These are phyloP conservation scores for Phytophthora citricola DNA, from an alignment of 352 stramenopile genomes.

Conservation along the genomic window DNA sequence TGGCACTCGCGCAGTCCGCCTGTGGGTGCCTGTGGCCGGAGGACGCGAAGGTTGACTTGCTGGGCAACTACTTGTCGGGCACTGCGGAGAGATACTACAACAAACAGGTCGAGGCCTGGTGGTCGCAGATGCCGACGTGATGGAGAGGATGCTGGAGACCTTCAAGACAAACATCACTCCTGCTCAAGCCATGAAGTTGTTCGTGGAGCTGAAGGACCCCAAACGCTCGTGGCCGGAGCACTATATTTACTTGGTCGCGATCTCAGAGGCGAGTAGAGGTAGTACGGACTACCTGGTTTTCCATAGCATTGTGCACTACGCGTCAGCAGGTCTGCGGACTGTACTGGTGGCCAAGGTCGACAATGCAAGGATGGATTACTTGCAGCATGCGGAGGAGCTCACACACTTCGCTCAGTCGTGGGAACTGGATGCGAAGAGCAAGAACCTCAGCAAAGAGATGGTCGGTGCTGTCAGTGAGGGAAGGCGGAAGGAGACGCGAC, in stretches of 20 bases:
- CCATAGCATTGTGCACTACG: conserved; percentile 16
- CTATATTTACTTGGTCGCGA: neutral
- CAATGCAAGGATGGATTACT: neutral
- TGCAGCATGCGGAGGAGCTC: neutral
- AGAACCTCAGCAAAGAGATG: no score
- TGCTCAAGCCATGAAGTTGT: conserved; percentile 1
- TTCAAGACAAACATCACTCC: conserved; percentile 4
- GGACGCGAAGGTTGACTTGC: conserved; percentile 12
- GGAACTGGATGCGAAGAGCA: no score
- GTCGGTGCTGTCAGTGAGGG: no score
- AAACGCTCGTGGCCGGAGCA: conserved; percentile 10
- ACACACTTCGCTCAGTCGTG: neutral
- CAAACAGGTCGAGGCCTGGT: conserved; percentile 13
- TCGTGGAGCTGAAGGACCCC: neutral
- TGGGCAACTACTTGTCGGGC: neutral
- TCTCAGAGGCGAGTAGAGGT: neutral
- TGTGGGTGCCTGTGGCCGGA: conserved; percentile 9
- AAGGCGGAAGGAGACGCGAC: neutral
- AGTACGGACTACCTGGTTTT: conserved; percentile 6
- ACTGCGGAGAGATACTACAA: conserved; percentile 10
- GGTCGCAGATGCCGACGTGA: conserved; percentile 9
- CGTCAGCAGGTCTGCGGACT: conserved; percentile 5
- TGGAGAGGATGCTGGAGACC: conserved; percentile 1
- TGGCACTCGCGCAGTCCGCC: neutral
- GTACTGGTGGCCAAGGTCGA: conserved; percentile 8